Conservation (phyloP, 768 basidiomycete genomes). For the Gloeostereum incarnatum region DNA sequence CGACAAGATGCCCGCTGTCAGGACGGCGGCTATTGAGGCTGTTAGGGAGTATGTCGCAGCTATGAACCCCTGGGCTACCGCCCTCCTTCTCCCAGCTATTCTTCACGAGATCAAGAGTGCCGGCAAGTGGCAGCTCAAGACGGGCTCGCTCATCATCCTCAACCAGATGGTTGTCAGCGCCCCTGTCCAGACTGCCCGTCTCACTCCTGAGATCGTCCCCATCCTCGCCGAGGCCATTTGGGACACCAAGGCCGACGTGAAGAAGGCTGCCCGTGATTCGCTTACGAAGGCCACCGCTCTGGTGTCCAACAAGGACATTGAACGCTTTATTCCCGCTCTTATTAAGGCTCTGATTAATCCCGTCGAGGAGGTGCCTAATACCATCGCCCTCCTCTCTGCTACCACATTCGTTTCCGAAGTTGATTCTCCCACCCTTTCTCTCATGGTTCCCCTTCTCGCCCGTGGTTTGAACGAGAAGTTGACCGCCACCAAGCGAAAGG, state of each 20-base stretch:
- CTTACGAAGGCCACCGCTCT: slow-evolving; percentile 92
- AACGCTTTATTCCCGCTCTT: slow-evolving; percentile 94
- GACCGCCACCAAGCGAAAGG: slow-evolving; percentile 95
- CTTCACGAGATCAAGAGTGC: slow-evolving; percentile 92
- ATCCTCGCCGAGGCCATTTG: slow-evolving; percentile 93
- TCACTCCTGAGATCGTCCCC: slow-evolving; percentile 93
- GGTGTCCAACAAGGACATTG: slow-evolving; percentile 97
- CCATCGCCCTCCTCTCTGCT: slow-evolving; percentile 90
- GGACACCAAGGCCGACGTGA: slow-evolving; percentile 98
- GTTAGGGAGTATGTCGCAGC: slow-evolving; percentile 63
- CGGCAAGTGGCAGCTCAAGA: slow-evolving; percentile 97
- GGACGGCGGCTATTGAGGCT: slow-evolving; percentile 78
- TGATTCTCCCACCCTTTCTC: slow-evolving; percentile 91
- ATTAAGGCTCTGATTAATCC: slow-evolving; percentile 98
- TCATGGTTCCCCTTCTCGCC: slow-evolving; percentile 93
- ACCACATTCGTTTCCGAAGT: slow-evolving; percentile 99
- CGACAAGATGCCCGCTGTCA: slow-evolving; percentile 88
- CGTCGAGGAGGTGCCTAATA: slow-evolving; percentile 96
- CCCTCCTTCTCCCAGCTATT: slow-evolving; percentile 76
- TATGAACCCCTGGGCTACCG: slow-evolving; percentile 86
- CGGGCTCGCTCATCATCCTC: slow-evolving; percentile 70
- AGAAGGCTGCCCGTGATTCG: slow-evolving; percentile 94
- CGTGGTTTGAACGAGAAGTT: slow-evolving; percentile 94
- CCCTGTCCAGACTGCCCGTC: slow-evolving; percentile 73
- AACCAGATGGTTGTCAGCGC: slow-evolving; percentile 83